These are phyloP conservation scores for Ustilago nuda DNA, from an alignment of 1,284 basidiomycete species.

Conservation along the genomic window DNA sequence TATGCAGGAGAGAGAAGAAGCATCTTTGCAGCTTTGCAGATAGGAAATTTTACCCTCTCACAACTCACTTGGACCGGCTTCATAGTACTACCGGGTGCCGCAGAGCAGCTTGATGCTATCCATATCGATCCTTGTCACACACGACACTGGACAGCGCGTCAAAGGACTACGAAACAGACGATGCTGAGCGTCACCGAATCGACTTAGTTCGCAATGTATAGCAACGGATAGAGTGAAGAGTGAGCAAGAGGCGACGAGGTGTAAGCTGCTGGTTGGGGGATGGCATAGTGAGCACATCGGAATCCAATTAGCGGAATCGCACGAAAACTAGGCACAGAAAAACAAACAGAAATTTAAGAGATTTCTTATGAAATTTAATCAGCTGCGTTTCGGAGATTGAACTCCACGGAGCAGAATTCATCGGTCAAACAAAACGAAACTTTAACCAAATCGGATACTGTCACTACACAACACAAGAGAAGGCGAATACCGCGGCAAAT, in stretches of 20 bases:
- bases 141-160: too few relatives aligned
- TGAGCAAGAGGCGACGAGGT: neutral
- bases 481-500: neutral
- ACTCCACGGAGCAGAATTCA: conserved; percentile 1
- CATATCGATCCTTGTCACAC: neutral
- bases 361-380: neutral
- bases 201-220: too few relatives aligned
- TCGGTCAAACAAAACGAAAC: neutral
- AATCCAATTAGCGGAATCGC: too few relatives aligned
- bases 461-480: too few relatives aligned
- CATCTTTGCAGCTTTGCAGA: neutral
- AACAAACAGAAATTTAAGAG: too few relatives aligned
- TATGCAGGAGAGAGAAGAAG: neutral
- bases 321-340: too few relatives aligned
- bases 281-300: neutral
- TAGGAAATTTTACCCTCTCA: neutral
- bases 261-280: neutral
- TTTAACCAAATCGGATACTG: neutral
- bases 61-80: neutral
- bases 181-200: too few relatives aligned
- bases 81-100: neutral
- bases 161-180: too few relatives aligned
- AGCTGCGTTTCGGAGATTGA: neutral
- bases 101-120: neutral
- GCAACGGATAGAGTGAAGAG: neutral